Evolutionary conservation across 495 filamentous ascomycete genomes (phyloP).

Genomic region (Viridothelium virens): DNA sequence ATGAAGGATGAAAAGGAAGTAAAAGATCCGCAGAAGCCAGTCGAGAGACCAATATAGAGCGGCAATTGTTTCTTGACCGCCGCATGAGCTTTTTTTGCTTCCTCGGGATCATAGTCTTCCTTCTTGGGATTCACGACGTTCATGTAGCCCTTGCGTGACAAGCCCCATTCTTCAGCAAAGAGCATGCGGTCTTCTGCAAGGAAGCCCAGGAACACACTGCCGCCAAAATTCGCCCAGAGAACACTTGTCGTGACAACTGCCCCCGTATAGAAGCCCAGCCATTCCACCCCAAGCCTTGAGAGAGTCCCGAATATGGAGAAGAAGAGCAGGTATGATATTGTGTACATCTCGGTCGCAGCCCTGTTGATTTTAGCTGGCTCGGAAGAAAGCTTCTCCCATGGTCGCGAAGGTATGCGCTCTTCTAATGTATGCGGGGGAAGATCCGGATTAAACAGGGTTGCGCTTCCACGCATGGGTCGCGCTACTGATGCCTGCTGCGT

Average conservation of each 20-base stretch:
- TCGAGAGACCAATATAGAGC: constrained; percentile 83
- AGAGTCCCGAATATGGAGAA: constrained; percentile 86
- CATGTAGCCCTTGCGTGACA: constrained; percentile 8
- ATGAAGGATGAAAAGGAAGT: constrained; percentile 91
- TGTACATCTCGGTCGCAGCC: constrained; percentile 59
- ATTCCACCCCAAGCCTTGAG: constrained; percentile 71
- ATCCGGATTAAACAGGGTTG: not conserved
- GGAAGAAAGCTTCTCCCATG: not conserved
- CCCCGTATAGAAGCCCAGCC: constrained; percentile 72
- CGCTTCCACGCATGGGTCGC: not conserved
- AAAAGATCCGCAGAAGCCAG: constrained; percentile 88
- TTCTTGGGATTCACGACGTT: constrained; percentile 24
- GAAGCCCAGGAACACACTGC: constrained; percentile 78
- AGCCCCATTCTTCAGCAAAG: constrained; percentile 61
- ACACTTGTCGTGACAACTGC: constrained; percentile 65
- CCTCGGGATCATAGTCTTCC: constrained; percentile 25
- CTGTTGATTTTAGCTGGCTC: not conserved
- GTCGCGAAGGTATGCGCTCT: not conserved
- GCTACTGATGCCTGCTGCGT: constrained; percentile 4
- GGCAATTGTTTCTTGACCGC: constrained; percentile 69
- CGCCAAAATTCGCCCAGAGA: constrained; percentile 88
- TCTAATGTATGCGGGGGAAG: not conserved
- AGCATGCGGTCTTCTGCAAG: constrained; percentile 69
- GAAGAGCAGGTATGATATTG: constrained; percentile 70
- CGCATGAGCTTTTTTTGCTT: constrained; percentile 24